Evolutionary conservation across 345 rosid genomes (phyloP).

Genomic region (Eucalyptus rudis): DNA sequence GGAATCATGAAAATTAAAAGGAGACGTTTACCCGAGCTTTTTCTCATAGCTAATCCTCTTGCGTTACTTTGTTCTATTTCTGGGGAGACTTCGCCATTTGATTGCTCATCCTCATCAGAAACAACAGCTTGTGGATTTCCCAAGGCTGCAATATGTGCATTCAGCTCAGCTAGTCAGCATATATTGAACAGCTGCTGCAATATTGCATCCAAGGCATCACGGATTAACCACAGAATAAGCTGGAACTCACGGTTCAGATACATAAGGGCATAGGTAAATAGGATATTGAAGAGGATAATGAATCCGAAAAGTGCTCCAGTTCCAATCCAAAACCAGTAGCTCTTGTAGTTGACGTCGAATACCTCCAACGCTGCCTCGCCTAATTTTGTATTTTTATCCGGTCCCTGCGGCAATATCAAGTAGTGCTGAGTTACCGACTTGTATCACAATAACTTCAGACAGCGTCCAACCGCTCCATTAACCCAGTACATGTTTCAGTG

Average conservation of each 20-base stretch:
- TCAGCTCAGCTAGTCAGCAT: background rate
- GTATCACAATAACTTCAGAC: background rate
- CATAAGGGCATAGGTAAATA: slow-evolving; percentile 57
- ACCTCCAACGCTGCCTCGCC: slow-evolving; percentile 47
- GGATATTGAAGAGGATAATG: slow-evolving; percentile 55
- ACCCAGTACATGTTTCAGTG: background rate
- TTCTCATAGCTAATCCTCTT: slow-evolving; percentile 10
- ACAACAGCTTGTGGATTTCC: slow-evolving; percentile 53
- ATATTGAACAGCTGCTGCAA: background rate
- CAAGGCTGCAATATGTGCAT: slow-evolving; percentile 27
- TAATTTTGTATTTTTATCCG: slow-evolving; percentile 30
- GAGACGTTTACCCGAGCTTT: background rate
- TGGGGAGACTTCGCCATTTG: background rate
- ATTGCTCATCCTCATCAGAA: slow-evolving; percentile 21
- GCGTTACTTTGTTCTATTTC: slow-evolving; percentile 14
- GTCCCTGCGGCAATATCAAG: slow-evolving; percentile 15
- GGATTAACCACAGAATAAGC: background rate
- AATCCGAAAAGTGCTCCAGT: slow-evolving; percentile 48
- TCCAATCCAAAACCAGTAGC: slow-evolving; percentile 84
- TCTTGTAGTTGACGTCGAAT: slow-evolving; percentile 28
- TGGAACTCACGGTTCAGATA: slow-evolving; percentile 51
- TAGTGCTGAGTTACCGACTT: background rate
- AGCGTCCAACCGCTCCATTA: background rate
- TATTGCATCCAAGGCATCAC: background rate
- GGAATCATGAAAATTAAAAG: background rate